Base-by-base conservation (phyloP, 1,284 basidiomycete species). In the Trichosporon sp. region DNA sequence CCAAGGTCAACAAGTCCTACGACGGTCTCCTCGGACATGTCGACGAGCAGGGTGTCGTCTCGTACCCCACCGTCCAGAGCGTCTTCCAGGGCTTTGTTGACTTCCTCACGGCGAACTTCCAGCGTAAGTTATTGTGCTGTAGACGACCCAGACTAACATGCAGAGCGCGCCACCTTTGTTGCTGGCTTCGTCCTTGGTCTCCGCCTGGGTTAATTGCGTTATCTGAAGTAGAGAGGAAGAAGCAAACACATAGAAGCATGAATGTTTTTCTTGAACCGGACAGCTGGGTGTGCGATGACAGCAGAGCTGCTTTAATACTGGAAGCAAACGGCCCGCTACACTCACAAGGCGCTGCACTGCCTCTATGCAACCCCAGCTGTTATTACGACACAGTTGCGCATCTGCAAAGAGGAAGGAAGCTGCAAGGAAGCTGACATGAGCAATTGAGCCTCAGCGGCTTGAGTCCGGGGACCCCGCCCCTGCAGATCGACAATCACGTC, bases 51-150 rank as follows among this genome's bases (percentile, higher is more conserved):
- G 70, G 92, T 87, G 81, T 80, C 35, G 86, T 80, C 73, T 85
- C 79, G 68, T 85, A 91, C 6, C 91, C 92, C 0, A 92, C 88
- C 6, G 82, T 91, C 70, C 83, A 81, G 40, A 89, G 90, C 3
- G 81, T 92, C 48, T 93, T 91, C 88, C 87, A 84, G 64, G 90
- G 91, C 88, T 79, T 92, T 32, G 85, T 94, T 46, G 87, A 94
- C 83, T 98, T 98, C 86, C 85, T 98, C 79, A 93, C 92, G 0
- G 91, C 93, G 31, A 92, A 97, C 83, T 98, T 98, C 86, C 95
- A 95, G 80, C 92, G 83, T 84, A 73, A 81, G 83, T 81, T 40
- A 4, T 26, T 26, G 26, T 26, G 26, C 26, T 26, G 26, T 26
- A 26, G 26, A 26, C 26, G 26, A 26, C 26, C 26, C 26, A 26